Conservation (phyloP, 352 stramenopile genomes). For the Phytophthora sansomeana region DNA sequence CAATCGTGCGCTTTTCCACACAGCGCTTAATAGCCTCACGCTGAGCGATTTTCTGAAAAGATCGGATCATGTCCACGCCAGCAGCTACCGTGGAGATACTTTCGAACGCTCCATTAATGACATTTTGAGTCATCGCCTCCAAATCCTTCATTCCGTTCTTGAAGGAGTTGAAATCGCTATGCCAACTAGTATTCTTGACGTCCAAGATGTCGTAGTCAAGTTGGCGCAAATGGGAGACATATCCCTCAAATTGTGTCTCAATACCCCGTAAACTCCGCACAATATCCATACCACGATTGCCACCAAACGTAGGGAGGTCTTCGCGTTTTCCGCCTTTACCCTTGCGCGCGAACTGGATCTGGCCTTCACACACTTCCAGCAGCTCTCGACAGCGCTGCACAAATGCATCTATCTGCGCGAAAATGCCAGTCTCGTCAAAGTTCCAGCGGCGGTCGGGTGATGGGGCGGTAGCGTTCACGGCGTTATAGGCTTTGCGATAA, state of each 20-base stretch:
- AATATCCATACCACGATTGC: constrained; percentile 93
- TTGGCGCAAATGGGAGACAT: constrained; percentile 89
- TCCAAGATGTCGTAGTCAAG: constrained; percentile 96
- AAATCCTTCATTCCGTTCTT: constrained; percentile 97
- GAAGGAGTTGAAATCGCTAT: constrained; percentile 96
- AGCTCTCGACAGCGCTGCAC: constrained; percentile 95
- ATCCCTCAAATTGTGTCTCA: constrained; percentile 92
- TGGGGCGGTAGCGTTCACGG: constrained; percentile 65
- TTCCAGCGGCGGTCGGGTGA: constrained; percentile 80
- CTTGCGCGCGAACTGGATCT: constrained; percentile 96
- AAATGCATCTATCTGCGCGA: constrained; percentile 96
- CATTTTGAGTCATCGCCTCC: constrained; percentile 96
- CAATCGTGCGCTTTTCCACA: constrained; percentile 93
- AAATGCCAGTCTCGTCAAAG: constrained; percentile 96
- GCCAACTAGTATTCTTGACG: constrained; percentile 95
- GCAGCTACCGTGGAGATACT: constrained; percentile 89
- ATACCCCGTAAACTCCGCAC: constrained; percentile 93
- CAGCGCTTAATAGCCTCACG: constrained; percentile 94
- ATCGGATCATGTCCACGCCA: constrained; percentile 92
- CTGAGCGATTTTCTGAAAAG: constrained; percentile 94
- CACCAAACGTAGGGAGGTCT: constrained; percentile 90
- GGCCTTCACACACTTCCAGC: constrained; percentile 94
- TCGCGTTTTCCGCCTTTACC: constrained; percentile 67
- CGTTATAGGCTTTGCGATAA: constrained; percentile 68
- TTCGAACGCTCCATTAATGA: constrained; percentile 96